Evolutionary conservation across 768 basidiomycete species (phyloP).

Genomic region (Auriscalpium orientale): DNA sequence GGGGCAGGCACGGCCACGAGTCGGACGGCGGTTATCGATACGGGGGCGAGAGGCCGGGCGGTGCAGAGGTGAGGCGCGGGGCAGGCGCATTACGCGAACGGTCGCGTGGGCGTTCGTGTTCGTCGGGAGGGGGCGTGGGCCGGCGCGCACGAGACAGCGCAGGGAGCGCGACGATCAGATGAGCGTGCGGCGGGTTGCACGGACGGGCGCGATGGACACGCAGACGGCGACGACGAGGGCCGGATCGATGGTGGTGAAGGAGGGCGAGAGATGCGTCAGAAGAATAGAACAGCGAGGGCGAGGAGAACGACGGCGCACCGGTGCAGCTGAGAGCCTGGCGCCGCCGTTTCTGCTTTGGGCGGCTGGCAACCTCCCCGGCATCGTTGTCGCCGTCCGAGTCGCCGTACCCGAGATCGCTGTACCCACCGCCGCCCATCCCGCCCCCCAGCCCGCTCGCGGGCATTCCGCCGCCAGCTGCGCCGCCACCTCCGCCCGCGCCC

Average conservation of each 20-base stretch:
- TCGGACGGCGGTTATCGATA: background rate
- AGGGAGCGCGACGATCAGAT: too few relatives aligned
- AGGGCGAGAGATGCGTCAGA: too few relatives aligned
- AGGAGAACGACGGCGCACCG: conserved; percentile 37
- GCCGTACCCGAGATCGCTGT: conserved; percentile 27
- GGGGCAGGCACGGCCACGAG: background rate
- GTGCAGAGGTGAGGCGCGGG: conserved; percentile 11
- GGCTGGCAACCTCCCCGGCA: conserved; percentile 38
- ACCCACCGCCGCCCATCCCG: background rate
- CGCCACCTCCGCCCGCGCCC: background rate
- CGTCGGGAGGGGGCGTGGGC: too few relatives aligned
- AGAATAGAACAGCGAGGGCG: background rate
- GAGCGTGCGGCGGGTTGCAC: background rate
- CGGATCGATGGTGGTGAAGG: too few relatives aligned
- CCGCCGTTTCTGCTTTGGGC: conserved; percentile 76
- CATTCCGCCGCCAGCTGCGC: background rate
- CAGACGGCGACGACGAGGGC: conserved; percentile 3
- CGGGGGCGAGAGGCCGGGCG: background rate
- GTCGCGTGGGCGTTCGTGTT: too few relatives aligned
- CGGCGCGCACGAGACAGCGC: too few relatives aligned
- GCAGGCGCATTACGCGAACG: background rate
- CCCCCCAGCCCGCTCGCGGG: background rate
- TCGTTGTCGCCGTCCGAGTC: conserved; percentile 56
- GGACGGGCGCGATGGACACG: conserved; percentile 5
- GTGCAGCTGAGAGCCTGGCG: conserved; percentile 82